Evolutionary conservation across 2,329 filamentous ascomycete species (phyloP).

Genomic region (Ramichloridium luteum): DNA sequence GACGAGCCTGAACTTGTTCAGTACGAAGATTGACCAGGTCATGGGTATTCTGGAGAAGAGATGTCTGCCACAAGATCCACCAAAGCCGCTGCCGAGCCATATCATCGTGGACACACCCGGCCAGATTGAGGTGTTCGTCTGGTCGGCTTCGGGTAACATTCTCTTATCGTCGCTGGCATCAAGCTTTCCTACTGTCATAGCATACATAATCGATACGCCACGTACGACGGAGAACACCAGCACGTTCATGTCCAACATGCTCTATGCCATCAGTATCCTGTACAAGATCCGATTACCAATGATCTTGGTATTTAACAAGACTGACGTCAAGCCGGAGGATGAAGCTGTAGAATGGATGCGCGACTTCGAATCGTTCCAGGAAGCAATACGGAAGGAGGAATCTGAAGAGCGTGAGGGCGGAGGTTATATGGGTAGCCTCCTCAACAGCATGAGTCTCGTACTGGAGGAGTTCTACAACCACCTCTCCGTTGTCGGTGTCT

Average conservation of each 20-base stretch:
- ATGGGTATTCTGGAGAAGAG: slow-evolving; percentile 82
- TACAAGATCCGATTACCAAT: slow-evolving; percentile 98
- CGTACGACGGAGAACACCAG: slow-evolving; percentile 84
- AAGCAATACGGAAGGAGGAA: slow-evolving; percentile 69
- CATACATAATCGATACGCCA: slow-evolving; percentile 95
- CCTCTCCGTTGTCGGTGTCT: slow-evolving; percentile 83
- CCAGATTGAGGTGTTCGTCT: slow-evolving; percentile 98
- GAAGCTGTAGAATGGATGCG: slow-evolving; percentile 98
- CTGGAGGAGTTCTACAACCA: slow-evolving; percentile 96
- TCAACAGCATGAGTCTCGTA: slow-evolving; percentile 97
- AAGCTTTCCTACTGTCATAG: slow-evolving; percentile 91
- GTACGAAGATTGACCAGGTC: slow-evolving; percentile 96
- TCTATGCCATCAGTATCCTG: slow-evolving; percentile 94
- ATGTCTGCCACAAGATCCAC: slow-evolving; percentile 22
- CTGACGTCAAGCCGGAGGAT: slow-evolving; percentile 84
- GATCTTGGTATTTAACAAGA: slow-evolving; percentile 99
- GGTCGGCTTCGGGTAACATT: slow-evolving; percentile 91
- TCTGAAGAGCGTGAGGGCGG: slow-evolving; percentile 61
- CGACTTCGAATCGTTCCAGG: slow-evolving; percentile 92
- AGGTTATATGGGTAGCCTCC: slow-evolving; percentile 88
- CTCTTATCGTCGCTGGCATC: slow-evolving; percentile 84
- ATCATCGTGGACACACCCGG: slow-evolving; percentile 93
- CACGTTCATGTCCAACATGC: slow-evolving; percentile 99
- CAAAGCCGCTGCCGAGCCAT: slow-evolving; percentile 55
- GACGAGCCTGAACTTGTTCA: slow-evolving; percentile 90